These are phyloP conservation scores for Leccinum uliginosum DNA, from an alignment of 768 basidiomycete genomes.

Conservation along the genomic window DNA sequence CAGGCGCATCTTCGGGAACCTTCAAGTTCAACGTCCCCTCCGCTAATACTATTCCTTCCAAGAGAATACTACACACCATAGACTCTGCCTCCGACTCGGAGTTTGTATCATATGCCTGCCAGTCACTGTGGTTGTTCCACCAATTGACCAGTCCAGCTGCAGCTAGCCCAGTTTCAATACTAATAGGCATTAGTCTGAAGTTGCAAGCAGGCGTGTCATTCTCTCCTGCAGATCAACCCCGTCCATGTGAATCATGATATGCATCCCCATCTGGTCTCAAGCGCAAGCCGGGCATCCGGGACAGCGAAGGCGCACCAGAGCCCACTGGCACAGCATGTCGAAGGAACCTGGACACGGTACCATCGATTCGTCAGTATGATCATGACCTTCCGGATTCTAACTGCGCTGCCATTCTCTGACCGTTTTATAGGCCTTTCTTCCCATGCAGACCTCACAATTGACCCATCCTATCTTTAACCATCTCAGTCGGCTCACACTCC, in stretches of 20 bases:
- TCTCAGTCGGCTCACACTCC: slow-evolving; percentile 33
- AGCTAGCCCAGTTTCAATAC: too few species aligned
- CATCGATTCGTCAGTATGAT: too few species aligned
- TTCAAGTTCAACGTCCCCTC: not conserved
- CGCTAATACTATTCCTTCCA: too few species aligned
- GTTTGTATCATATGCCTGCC: too few species aligned
- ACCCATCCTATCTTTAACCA: slow-evolving; percentile 40
- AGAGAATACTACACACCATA: too few species aligned
- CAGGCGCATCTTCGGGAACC: not conserved
- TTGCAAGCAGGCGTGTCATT: slow-evolving; percentile 7
- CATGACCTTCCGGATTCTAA: not conserved
- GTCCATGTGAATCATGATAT: slow-evolving; percentile 7
- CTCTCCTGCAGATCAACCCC: not conserved
- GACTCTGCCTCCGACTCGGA: too few species aligned
- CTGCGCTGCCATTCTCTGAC: not conserved
- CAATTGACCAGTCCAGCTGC: too few species aligned
- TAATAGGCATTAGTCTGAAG: too few species aligned
- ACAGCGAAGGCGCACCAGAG: slow-evolving; percentile 11
- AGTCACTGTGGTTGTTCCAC: too few species aligned
- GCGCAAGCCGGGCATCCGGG: slow-evolving; percentile 15
- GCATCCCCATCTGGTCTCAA: slow-evolving; percentile 19
- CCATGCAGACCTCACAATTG: slow-evolving; percentile 38
- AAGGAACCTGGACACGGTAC: slow-evolving; percentile 26
- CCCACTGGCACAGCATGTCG: slow-evolving; percentile 18
- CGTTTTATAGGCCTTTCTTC: slow-evolving; percentile 38